These are phyloP conservation scores for Antrodiella citrinella DNA, from an alignment of 768 basidiomycete species.

Conservation along the genomic window DNA sequence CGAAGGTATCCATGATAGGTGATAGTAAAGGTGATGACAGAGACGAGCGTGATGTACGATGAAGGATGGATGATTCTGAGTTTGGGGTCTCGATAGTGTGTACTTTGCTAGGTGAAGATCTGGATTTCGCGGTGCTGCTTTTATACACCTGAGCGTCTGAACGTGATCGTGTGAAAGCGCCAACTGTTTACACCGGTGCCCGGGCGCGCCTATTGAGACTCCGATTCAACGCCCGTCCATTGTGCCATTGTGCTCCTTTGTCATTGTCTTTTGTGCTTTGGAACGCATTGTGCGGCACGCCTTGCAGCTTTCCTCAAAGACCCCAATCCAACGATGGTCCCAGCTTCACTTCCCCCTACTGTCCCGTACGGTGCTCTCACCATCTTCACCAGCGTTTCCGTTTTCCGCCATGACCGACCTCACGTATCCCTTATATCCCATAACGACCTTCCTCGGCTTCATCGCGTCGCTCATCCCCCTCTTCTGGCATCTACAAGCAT, in stretches of 20 bases:
- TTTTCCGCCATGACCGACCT: constrained; percentile 18
- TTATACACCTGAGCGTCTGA: background rate
- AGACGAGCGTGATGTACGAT: background rate
- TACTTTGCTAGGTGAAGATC: background rate
- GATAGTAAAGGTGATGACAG: no score
- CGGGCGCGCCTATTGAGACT: no score
- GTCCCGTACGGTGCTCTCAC: background rate
- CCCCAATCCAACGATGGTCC: no score
- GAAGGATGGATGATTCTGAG: background rate
- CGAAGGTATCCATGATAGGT: no score
- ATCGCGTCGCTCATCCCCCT: constrained; percentile 38
- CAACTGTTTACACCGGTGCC: background rate
- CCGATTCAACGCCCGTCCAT: background rate
- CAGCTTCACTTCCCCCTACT: background rate
- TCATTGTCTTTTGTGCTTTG: no score
- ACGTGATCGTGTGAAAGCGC: no score
- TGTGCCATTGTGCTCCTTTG: no score
- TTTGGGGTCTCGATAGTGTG: background rate
- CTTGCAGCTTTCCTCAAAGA: background rate
- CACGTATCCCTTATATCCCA: constrained; percentile 25
- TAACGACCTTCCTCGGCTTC: constrained; percentile 32
- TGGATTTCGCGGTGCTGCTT: no score
- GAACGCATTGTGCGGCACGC: no score
- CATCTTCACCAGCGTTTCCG: background rate
- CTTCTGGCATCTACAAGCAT: constrained; percentile 54